Evolutionary conservation across 2,329 filamentous ascomycete species (phyloP), one percentile per base, ranked within the genome.

Genomic region (Cryphonectria japonica): DNA sequence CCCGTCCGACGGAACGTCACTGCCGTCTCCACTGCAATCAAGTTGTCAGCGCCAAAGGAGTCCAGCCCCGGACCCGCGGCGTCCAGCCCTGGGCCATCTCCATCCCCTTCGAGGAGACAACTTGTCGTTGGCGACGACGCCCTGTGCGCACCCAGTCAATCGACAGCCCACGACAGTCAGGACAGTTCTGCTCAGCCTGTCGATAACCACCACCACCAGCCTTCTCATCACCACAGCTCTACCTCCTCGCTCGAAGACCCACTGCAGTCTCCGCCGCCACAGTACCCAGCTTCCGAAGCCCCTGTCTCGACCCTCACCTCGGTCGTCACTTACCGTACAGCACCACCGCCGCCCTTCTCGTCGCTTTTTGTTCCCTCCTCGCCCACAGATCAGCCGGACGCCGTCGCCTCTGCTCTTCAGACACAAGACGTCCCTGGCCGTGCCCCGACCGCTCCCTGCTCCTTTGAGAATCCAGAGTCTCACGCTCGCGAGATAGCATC

Each of bases 281-380:
- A 85, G 77, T 91, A 91, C 80, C 87, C 87, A 72, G 80, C 81
- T 72, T 86, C 86, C 69, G 87, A 89, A 79, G 82, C 85, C 50
- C 87, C 85, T 68, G 82, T 83, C 71, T 85, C 84, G 72, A 79
- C 80, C 52, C 80, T 82, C 69, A 64, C 72, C 60, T 70, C 72
- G 68, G 64, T 70, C 68, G 60, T 71, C 65, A 76, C 77, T 63
- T 81, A 80, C 74, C 80, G 80, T 69, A 80, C 80, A 66, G 83
- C 82, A 59, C 87, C 87, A 69, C 88, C 88, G 73, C 85, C 88
- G 73, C 85, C 88, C 43, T 90, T 90, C 77, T 89, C 86, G 70
- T 89, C 87, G 72, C 85, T 90, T 80, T 89, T 87, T 79, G 82
- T 82, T 57, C 82, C 81, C 74, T 26, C 75, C 73, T 39, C 72